Percentiles rank a stretch among this genome's conserved stretches.
Conservation (phyloP, 2,329 filamentous ascomycete species). For the Curvularia sp. region DNA sequence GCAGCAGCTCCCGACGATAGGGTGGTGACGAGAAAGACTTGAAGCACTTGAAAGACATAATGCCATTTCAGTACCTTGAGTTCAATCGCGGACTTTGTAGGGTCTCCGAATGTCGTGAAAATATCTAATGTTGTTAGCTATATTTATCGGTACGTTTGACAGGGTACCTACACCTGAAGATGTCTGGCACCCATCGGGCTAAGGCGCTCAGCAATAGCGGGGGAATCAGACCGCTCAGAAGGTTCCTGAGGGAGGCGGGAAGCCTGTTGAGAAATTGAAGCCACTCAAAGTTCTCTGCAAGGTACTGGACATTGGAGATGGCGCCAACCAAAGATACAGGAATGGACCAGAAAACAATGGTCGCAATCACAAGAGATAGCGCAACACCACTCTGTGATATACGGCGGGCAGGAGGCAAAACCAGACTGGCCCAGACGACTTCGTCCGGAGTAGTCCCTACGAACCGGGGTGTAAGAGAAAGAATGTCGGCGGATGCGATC, state of each 20-base stretch:
- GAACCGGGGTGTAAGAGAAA: slow-evolving; percentile 85
- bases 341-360: slow-evolving; percentile 88
- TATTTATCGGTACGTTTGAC: background rate
- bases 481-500: slow-evolving; percentile 46
- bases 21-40: slow-evolving; percentile 89
- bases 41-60: slow-evolving; percentile 88
- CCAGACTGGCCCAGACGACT: slow-evolving; percentile 85
- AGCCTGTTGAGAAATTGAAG: slow-evolving; percentile 76
- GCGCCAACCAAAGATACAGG: slow-evolving; percentile 80
- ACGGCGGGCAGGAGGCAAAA: slow-evolving; percentile 83
- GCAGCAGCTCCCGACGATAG: slow-evolving; percentile 80
- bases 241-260: slow-evolving; percentile 74
- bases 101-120: slow-evolving; percentile 80
- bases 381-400: slow-evolving; percentile 72
- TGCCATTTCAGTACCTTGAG: slow-evolving; percentile 90
- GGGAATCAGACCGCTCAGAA: slow-evolving; percentile 85
- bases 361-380: slow-evolving; percentile 75
- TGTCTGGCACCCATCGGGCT: slow-evolving; percentile 83
- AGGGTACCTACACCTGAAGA: slow-evolving; percentile 73
- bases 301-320: slow-evolving; percentile 81
- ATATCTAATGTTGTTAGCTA: slow-evolving; percentile 61
- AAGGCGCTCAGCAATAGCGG: slow-evolving; percentile 79
- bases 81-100: slow-evolving; percentile 80
- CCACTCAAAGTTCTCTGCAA: slow-evolving; percentile 70
- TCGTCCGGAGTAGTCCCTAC: slow-evolving; percentile 83